Percentiles rank a stretch among this genome's conserved stretches.
phyloP scores from a whole-genome alignment of 192 early-diverging fungal genomes.

The Cetraspora pellucida region DNA sequence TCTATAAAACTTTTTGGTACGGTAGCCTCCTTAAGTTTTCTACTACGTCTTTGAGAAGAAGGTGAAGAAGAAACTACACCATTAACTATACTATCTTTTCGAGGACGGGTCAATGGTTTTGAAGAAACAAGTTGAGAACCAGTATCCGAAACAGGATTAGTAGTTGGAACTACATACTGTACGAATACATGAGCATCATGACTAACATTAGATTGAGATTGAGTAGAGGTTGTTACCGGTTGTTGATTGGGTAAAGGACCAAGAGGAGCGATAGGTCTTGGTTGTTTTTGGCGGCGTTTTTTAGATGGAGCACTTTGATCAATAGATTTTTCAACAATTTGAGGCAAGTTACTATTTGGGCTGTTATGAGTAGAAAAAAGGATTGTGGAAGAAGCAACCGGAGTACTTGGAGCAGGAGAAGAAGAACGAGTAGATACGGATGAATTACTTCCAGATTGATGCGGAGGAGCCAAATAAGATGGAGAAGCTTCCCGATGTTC shows the following conservation, averaged over 20 bases:
- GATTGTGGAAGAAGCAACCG: not conserved
- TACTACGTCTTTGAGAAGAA: slow-evolving; percentile 3
- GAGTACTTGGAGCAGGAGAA: slow-evolving; percentile 8
- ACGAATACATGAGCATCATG: slow-evolving; percentile 4
- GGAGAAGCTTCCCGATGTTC: slow-evolving; percentile 12
- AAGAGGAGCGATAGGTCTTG: slow-evolving; percentile 1
- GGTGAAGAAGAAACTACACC: not conserved
- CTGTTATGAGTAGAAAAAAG: too few species aligned
- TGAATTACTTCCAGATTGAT: slow-evolving; percentile 22
- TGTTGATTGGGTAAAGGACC: slow-evolving; percentile 14
- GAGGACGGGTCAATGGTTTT: not conserved
- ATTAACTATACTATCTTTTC: slow-evolving; percentile 12
- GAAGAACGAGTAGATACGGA: slow-evolving; percentile 10
- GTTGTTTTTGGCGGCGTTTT: slow-evolving; percentile 1
- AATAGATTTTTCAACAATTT: slow-evolving; percentile 5
- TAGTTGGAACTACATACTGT: not conserved
- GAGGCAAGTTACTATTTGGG: not conserved
- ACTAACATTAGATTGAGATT: not conserved
- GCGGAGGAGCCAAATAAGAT: slow-evolving; percentile 9
- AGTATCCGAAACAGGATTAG: not conserved
- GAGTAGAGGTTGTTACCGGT: not conserved
- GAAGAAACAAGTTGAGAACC: too few species aligned
- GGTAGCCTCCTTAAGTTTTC: slow-evolving; percentile 2
- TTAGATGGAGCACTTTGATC: not conserved
- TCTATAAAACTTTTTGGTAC: too few species aligned